Evolutionary conservation across 805 yeast genomes (phyloP), one percentile per base, ranked within the genome.

Genomic region (Cephaloascus albidus): DNA sequence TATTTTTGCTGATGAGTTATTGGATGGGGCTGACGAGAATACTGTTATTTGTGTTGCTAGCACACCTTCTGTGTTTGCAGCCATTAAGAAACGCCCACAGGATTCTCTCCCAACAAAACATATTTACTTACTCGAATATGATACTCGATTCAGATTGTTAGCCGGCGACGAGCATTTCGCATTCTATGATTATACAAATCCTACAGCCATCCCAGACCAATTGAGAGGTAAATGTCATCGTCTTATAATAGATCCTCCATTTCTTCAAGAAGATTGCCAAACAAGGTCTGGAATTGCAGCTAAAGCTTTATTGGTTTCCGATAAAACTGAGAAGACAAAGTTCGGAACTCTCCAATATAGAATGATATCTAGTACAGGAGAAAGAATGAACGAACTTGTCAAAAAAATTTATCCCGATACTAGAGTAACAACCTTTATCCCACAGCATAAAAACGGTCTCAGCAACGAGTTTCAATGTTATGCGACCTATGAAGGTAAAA

Each of bases 31-130:
- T 1, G 83, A 80, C 47, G 71, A 70, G 39, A 68, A 73, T 31
- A 84, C 94, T 0, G 78, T 77, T 1, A 70, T 88, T 35, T 85
- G 83, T 37, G 72, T 88, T 39, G 85, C 84, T 2, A 78, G 89
- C 61, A 96, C 96, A 2, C 96, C 97, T 16, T 84, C 96, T 0
- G 96, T 86, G 3, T 88, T 81, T 60, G 94, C 95, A 1, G 93
- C 90, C 0, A 74, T 87, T 35, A 71, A 70, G 45, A 72, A 74
- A 42, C 66, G 74, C 38, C 74, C 76, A 3, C 56, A 57, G 6
- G 58, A 57, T 4, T 63, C 66, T 3, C 46, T 83, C 30, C 89
- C 89, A 31, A 85, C 87, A 0, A 50, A 76, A 39, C 73, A 82
- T 38, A 79, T 87, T 16, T 85, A 83, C 53, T 65, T 88, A 39